These are phyloP conservation scores for Panicum miliaceum DNA, from an alignment of 176 grass and related monocot species.

Conservation along the genomic window DNA sequence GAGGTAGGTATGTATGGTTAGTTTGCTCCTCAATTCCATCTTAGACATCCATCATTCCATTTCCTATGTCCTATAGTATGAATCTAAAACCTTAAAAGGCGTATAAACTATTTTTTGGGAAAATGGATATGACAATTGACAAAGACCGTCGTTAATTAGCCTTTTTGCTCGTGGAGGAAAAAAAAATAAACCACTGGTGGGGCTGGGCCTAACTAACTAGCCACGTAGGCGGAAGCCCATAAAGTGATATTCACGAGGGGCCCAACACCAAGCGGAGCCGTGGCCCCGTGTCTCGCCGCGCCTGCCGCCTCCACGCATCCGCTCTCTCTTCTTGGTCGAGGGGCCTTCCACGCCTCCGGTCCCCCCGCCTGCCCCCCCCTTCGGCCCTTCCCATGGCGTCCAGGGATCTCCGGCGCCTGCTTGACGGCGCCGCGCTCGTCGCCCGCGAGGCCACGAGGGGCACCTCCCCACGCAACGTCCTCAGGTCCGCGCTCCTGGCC, in stretches of 20 bases:
- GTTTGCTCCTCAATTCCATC: no score
- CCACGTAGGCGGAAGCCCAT: not conserved
- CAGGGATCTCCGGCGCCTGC: slow-evolving; percentile 66
- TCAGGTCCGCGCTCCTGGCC: slow-evolving; percentile 63
- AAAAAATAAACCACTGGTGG: not conserved
- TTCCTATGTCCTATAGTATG: no score
- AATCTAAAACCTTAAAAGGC: no score
- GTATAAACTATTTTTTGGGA: no score
- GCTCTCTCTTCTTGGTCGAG: slow-evolving; percentile 7
- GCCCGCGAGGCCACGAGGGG: slow-evolving; percentile 58
- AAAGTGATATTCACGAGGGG: not conserved
- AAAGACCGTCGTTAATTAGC: no score
- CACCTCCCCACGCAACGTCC: slow-evolving; percentile 33
- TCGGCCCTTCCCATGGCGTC: slow-evolving; percentile 39
- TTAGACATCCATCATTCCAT: no score
- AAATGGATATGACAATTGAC: no score
- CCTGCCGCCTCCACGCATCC: slow-evolving; percentile 1
- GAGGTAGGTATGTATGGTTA: no score
- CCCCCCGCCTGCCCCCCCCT: not conserved
- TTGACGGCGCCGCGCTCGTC: slow-evolving; percentile 64
- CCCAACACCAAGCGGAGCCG: not conserved
- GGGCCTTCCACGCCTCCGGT: slow-evolving; percentile 44
- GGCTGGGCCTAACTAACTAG: not conserved
- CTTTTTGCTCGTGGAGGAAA: not conserved
- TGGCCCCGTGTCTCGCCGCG: not conserved